Conservation (phyloP, 208 protist species). For the Zelonia costaricensis region DNA sequence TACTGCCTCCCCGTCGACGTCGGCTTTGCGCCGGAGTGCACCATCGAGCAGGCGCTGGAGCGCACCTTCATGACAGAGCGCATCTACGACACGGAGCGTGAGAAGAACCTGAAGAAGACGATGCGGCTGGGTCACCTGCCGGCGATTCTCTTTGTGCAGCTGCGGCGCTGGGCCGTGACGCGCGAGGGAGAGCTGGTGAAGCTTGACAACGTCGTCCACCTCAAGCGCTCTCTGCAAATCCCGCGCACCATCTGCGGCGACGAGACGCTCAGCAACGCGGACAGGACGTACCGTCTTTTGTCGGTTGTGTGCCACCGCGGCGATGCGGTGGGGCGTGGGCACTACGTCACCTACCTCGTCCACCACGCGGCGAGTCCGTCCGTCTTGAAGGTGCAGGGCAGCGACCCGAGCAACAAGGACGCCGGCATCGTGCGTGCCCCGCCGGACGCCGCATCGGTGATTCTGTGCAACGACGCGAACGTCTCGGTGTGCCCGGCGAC, state of each 20-base stretch:
- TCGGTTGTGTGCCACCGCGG: conserved; percentile 77
- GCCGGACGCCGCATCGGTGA: conserved; percentile 23
- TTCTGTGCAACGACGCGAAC: conserved; percentile 76
- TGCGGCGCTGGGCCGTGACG: conserved; percentile 84
- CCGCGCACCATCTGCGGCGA: conserved; percentile 59
- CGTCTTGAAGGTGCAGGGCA: conserved; percentile 17
- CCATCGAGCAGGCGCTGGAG: conserved; percentile 68
- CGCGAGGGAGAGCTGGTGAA: conserved; percentile 84
- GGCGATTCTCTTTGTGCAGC: conserved; percentile 66
- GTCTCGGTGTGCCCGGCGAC: conserved; percentile 26
- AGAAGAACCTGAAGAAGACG: conserved; percentile 70
- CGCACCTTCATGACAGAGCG: conserved; percentile 55
- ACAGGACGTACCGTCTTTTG: conserved; percentile 65
- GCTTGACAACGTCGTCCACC: conserved; percentile 74
- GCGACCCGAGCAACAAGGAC: not conserved
- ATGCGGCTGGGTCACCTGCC: conserved; percentile 51
- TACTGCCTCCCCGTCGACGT: conserved; percentile 68
- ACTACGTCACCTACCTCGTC: conserved; percentile 82
- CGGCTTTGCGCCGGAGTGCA: conserved; percentile 61
- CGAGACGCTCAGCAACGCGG: conserved; percentile 33
- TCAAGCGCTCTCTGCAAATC: conserved; percentile 51
- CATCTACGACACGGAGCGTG: conserved; percentile 58
- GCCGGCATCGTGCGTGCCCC: conserved; percentile 8
- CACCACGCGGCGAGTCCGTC: conserved; percentile 41
- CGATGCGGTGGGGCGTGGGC: conserved; percentile 41